Evolutionary conservation across 2,329 filamentous ascomycete genomes (phyloP), one percentile per base, ranked within the genome.

Genomic region (Neospermospora avenae): DNA sequence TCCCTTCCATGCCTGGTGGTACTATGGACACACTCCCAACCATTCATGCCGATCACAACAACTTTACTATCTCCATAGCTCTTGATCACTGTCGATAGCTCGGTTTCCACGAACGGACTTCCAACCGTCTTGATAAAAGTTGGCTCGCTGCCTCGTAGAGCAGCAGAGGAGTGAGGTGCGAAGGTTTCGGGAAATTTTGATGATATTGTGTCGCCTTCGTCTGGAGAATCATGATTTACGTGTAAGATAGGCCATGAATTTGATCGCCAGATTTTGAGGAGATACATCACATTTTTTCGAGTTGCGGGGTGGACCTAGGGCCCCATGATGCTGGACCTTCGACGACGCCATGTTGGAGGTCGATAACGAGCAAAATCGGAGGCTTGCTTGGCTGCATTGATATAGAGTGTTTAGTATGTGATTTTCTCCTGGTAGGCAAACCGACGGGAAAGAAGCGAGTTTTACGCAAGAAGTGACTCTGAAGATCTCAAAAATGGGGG

Each of bases 1-100:
- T 69, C 68, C 4, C 35, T 53, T 4, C 61, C 68, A 59, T 63
- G 59, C 16, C 67, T 62, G 31, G 58, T 58, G 1, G 67, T 67
- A 34, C 51, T 67, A 57, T 66, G 68, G 4, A 69, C 37, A 49
- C 68, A 69, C 25, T 68, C 48, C 14, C 61, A 48, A 3, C 67
- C 56, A 63, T 68, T 66, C 64, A 69, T 67, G 0, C 68, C 68
- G 20, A 65, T 55, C 3, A 69, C 58, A 14, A 68, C 51, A 37
- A 65, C 34, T 31, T 54, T 65, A 22, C 63, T 63, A 31, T 63
- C 45, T n/a, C 55, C n/a, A 58, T 58, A 52, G 41, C 20, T 20
- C 34, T 51, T 41, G 1, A 63, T 25, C 16, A 34, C 62, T 16
- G 55, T 44, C 2, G 34, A 25, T 20, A 65, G 44, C 0, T 34